Conservation (phyloP, 352 stramenopile species). For the Phytopythium ostracodes region DNA sequence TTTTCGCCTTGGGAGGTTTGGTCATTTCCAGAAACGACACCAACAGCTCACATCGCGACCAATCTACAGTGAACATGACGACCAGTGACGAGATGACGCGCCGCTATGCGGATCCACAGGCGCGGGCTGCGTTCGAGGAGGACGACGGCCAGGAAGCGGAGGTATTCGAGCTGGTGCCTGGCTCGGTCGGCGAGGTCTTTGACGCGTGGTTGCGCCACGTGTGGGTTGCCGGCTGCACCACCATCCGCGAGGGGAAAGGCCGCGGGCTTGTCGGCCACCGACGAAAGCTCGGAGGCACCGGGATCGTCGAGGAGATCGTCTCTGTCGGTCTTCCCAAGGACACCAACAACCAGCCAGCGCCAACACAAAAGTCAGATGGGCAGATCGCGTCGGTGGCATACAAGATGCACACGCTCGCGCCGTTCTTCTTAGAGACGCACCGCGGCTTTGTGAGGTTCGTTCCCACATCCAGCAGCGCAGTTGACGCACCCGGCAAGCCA, state of each 20-base stretch:
- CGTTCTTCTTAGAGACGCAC: conserved; percentile 39
- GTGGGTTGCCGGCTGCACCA: conserved; percentile 31
- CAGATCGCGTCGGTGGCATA: conserved; percentile 50
- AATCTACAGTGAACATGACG: neutral
- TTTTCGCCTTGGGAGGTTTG: neutral
- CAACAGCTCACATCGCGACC: neutral
- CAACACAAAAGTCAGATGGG: neutral
- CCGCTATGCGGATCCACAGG: conserved; percentile 33
- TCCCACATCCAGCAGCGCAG: conserved; percentile 10
- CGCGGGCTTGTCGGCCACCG: conserved; percentile 39
- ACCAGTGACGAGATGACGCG: neutral
- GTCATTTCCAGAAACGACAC: neutral
- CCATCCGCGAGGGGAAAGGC: conserved; percentile 30
- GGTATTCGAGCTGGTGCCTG: conserved; percentile 35
- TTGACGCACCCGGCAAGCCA: conserved; percentile 5
- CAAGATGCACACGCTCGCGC: conserved; percentile 38
- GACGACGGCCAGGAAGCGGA: conserved; percentile 44
- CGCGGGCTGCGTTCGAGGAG: conserved; percentile 35
- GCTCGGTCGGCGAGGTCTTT: conserved; percentile 28
- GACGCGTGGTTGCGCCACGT: conserved; percentile 47
- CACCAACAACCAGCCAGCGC: conserved; percentile 9
- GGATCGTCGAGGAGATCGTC: conserved; percentile 58
- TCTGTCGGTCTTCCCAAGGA: conserved; percentile 34
- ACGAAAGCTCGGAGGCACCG: conserved; percentile 32
- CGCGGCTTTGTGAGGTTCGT: conserved; percentile 52